phyloP scores from a whole-genome alignment of 208 protist genomes.

The Sergeia podlipaevii region DNA sequence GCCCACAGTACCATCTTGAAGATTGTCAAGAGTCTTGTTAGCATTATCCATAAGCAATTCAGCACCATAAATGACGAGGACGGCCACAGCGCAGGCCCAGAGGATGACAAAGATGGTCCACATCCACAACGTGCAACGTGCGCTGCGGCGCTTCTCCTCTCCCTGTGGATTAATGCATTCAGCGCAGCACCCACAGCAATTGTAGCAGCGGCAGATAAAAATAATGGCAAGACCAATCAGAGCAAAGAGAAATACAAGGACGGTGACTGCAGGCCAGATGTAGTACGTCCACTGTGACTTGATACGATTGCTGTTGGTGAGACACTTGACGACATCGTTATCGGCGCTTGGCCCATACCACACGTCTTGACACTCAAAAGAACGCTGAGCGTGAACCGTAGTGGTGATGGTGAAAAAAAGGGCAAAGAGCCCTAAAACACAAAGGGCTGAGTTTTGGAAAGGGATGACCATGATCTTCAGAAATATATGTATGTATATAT shows the following conservation, averaged over 20 bases:
- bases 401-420: conserved; percentile 24
- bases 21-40: conserved; percentile 21
- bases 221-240: conserved; percentile 54
- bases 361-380: conserved; percentile 70
- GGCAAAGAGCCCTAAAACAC: conserved; percentile 21
- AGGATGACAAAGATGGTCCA: conserved; percentile 51
- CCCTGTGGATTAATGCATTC: conserved; percentile 22
- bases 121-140: conserved; percentile 66
- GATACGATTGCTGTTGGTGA: conserved; percentile 43
- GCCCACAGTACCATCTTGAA: conserved; percentile 22
- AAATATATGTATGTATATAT: no score
- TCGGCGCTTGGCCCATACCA: conserved; percentile 46
- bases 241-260: conserved; percentile 47
- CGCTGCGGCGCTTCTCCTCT: conserved; percentile 14
- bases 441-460: not conserved
- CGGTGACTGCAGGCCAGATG: conserved; percentile 42
- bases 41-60: conserved; percentile 27
- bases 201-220: conserved; percentile 50
- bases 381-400: conserved; percentile 26
- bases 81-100: conserved; percentile 36
- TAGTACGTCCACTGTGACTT: conserved; percentile 50
- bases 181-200: conserved; percentile 26
- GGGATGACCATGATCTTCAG: no score
- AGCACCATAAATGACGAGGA: conserved; percentile 59
- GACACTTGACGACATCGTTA: conserved; percentile 59